Conservation (phyloP, 495 filamentous ascomycete genomes). For the Echria macrotheca region DNA sequence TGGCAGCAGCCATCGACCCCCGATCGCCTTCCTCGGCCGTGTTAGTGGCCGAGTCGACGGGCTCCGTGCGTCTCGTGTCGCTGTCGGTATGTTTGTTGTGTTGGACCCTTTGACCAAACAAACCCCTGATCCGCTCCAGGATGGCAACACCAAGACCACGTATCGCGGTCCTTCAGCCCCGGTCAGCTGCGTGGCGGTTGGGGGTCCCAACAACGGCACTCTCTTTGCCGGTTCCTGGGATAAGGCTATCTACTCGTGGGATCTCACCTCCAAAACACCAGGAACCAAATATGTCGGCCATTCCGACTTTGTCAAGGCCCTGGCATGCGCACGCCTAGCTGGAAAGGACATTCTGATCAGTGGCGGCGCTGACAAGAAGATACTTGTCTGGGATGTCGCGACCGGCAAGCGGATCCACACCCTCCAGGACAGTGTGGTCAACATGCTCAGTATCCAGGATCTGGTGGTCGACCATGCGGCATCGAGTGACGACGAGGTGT, state of each 20-base stretch:
- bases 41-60: conserved; percentile 78
- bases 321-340: conserved; percentile 50
- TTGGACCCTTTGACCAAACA: neutral
- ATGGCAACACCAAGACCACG: conserved; percentile 29
- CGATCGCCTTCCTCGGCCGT: conserved; percentile 50
- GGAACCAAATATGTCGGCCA: conserved; percentile 67
- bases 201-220: conserved; percentile 43
- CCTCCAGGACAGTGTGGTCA: conserved; percentile 59
- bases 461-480: conserved; percentile 65
- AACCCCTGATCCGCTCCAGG: conserved; percentile 9
- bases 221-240: conserved; percentile 93
- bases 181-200: conserved; percentile 69
- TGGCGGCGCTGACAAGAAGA: conserved; percentile 78
- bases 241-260: conserved; percentile 82
- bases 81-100: conserved; percentile 45
- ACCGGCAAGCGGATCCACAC: conserved; percentile 64
- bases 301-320: conserved; percentile 81
- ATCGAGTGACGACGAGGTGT: conserved; percentile 39
- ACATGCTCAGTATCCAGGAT: conserved; percentile 69
- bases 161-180: conserved; percentile 76
- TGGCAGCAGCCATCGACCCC: conserved; percentile 69
- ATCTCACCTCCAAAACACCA: conserved; percentile 48
- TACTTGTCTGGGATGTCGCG: conserved; percentile 73
- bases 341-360: conserved; percentile 69
- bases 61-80: conserved; percentile 63